Evolutionary conservation across 106 monocot species (phyloP), one percentile per base, ranked within the genome.

Genomic region (Amphibolis antarctica): DNA sequence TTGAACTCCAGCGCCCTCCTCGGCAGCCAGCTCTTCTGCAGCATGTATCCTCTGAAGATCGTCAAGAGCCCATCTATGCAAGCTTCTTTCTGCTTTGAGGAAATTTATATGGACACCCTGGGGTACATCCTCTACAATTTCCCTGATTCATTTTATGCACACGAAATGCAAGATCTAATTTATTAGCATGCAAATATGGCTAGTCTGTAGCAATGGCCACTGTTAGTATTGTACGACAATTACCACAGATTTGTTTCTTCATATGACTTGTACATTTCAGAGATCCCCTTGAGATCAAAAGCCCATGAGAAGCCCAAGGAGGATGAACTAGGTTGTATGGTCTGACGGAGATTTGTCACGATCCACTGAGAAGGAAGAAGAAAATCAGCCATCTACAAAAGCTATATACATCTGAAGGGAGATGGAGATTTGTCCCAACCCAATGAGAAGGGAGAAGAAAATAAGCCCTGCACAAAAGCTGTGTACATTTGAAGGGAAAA

Each of bases 61-160:
- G 76, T 96, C 90, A 25, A 96, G 74, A 66, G 96, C 86, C 96
- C 96, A 96, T 82, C 96, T 82, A 46, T 94, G 94, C 23, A 89
- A 77, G 66, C 94, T 94, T 78, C 94, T 81, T 70, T 94, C 94
- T 12, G 96, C 96, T 78, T 90, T 96, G 60, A 90, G 77, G 61
- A 96, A 96, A 71, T 90, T 86, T 5, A 96, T 69, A 69, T 96
- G 89, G 55, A 96, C 96, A 24, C 96, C 96, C 28, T 82, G 78
- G 12, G 96, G 96, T 17, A 96, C 86, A 77, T 86, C 84, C 71
- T 96, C 96, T 3, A 96, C 90, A 30, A 86, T 74, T 74, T 84
- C 65, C 96, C 96, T 96, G 76, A 44, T 46, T 29, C 18, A 20
- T 10, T 44, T 26, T 18, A 44, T 46, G 27, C 23, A 57, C 14